Percentiles rank a stretch among this genome's conserved stretches.
These are phyloP conservation scores for Wickerhamomyces bisporus DNA, from an alignment of 805 yeast genomes.

Conservation along the genomic window DNA sequence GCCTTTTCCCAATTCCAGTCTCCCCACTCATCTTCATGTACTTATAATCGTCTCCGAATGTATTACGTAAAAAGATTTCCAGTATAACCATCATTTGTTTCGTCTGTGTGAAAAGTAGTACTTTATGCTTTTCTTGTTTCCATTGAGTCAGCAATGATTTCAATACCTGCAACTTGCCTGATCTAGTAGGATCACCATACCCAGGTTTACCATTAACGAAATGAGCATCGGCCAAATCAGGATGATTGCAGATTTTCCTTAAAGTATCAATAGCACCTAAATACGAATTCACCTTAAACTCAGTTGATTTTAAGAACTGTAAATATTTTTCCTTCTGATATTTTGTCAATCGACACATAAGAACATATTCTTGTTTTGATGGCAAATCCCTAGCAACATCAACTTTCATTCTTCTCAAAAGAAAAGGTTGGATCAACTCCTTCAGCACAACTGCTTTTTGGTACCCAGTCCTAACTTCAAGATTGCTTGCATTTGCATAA, in stretches of 20 bases:
- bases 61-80: slow-evolving; percentile 53
- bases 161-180: slow-evolving; percentile 91
- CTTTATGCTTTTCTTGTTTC: slow-evolving; percentile 71
- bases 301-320: slow-evolving; percentile 71
- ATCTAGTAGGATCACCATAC: slow-evolving; percentile 54
- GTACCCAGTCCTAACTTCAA: slow-evolving; percentile 94
- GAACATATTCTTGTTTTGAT: slow-evolving; percentile 86
- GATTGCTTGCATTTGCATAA: slow-evolving; percentile 92
- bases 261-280: slow-evolving; percentile 85
- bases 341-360: slow-evolving; percentile 81
- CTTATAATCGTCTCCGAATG: slow-evolving; percentile 31
- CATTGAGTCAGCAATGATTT: slow-evolving; percentile 69
- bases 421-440: slow-evolving; percentile 84
- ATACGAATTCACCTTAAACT: slow-evolving; percentile 70
- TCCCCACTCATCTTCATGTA: slow-evolving; percentile 93
- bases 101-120: slow-evolving; percentile 86
- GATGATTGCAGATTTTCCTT: slow-evolving; percentile 94
- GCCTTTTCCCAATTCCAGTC: slow-evolving; percentile 75
- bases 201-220: slow-evolving; percentile 25
- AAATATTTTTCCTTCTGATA: slow-evolving; percentile 71
- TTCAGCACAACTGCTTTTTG: slow-evolving; percentile 90
- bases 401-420: slow-evolving; percentile 78
- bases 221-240: slow-evolving; percentile 63
- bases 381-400: slow-evolving; percentile 97
- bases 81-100: slow-evolving; percentile 89